Percentiles rank a stretch among this genome's conserved stretches.
Conservation (phyloP, 495 filamentous ascomycete species). For the Podospora pseudocomata region DNA sequence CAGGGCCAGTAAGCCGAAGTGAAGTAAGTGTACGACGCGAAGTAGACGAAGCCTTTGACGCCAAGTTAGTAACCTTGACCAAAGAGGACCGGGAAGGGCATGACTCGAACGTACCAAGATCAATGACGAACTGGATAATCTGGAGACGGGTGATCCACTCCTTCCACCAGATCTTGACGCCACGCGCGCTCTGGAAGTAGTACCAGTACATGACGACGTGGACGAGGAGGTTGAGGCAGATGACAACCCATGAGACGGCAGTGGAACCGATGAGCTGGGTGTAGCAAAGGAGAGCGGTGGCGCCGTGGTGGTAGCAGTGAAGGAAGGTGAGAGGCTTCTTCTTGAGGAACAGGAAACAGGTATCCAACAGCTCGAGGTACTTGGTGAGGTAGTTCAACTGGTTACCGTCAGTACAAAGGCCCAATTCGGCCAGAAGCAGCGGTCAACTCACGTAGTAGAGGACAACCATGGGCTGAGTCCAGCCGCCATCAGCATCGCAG, state of each 20-base stretch:
- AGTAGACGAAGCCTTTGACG: conserved; percentile 74
- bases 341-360: conserved; percentile 78
- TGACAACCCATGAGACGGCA: conserved; percentile 74
- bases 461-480: conserved; percentile 70
- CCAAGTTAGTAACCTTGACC: conserved; percentile 25
- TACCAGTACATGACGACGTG: conserved; percentile 76
- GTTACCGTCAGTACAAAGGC: conserved; percentile 32
- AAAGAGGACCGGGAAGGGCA: background rate
- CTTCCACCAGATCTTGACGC: conserved; percentile 85
- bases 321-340: conserved; percentile 87
- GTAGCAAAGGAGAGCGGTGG: conserved; percentile 81
- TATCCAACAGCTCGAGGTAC: conserved; percentile 77
- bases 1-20: conserved; percentile 84
- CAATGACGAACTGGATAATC: conserved; percentile 78
- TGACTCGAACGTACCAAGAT: conserved; percentile 56
- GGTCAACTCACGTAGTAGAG: conserved; percentile 68
- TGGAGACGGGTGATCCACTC: conserved; percentile 85
- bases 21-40: conserved; percentile 94
- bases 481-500: conserved; percentile 67
- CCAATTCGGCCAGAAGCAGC: background rate
- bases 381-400: conserved; percentile 83
- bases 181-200: conserved; percentile 82
- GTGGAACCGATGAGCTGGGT: conserved; percentile 76
- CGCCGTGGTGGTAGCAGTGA: conserved; percentile 81
- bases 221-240: conserved; percentile 72